These are phyloP conservation scores for Oryza officinalis DNA, from an alignment of 176 grass and related monocot species.

Conservation along the genomic window DNA sequence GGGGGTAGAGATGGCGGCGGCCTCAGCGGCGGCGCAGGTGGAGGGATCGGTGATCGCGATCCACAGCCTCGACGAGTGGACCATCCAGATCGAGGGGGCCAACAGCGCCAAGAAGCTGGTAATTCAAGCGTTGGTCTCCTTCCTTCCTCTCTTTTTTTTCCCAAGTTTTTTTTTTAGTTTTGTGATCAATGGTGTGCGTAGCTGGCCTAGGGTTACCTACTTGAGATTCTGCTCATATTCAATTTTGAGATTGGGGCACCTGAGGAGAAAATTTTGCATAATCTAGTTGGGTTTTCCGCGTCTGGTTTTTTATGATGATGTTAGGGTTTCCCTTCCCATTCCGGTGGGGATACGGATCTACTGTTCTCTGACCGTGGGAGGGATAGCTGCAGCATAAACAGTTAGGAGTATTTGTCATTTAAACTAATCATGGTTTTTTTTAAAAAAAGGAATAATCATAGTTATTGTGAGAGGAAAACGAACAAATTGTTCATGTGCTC, in stretches of 20 bases:
- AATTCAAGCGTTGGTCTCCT: not conserved
- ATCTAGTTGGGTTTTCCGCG: not conserved
- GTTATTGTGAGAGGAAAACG: not conserved
- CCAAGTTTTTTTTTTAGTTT: not conserved
- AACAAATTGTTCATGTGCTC: not conserved
- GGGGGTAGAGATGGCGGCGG: not conserved
- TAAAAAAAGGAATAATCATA: not conserved
- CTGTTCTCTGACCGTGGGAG: not conserved
- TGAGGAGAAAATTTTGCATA: not conserved
- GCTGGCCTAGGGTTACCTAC: not conserved
- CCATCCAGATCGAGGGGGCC: constrained; percentile 68
- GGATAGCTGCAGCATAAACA: not conserved
- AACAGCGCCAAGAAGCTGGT: constrained; percentile 75
- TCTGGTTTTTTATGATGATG: not conserved
- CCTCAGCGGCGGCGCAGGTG: not conserved
- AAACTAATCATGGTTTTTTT: not conserved
- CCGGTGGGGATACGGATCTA: not conserved
- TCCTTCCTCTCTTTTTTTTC: too few relatives aligned
- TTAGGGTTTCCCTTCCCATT: not conserved
- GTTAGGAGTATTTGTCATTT: not conserved
- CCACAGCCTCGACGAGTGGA: constrained; percentile 75
- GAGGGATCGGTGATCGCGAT: constrained; percentile 54
- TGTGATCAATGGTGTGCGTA: not conserved
- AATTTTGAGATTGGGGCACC: not conserved
- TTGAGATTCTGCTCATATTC: not conserved